Conservation (phyloP, 768 basidiomycete genomes). For the Amanita muscaria region DNA sequence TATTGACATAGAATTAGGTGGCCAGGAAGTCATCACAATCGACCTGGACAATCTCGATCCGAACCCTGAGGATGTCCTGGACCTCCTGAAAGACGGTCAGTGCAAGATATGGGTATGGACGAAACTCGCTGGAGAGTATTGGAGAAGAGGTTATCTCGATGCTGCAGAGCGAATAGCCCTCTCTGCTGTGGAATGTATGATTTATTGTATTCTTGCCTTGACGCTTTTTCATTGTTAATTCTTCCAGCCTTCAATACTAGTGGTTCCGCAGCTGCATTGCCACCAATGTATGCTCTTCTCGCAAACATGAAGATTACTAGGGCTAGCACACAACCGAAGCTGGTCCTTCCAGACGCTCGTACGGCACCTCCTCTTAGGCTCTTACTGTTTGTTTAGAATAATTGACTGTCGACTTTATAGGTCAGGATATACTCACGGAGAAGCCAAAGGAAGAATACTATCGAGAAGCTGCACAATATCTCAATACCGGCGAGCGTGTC, state of each 20-base stretch:
- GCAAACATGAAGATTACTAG: constrained; percentile 80
- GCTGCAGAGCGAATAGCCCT: constrained; percentile 71
- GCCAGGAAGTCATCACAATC: constrained; percentile 82
- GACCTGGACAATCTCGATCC: constrained; percentile 84
- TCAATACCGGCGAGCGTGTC: constrained; percentile 53
- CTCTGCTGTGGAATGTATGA: constrained; percentile 58
- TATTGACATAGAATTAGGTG: constrained; percentile 71
- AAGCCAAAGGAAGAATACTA: constrained; percentile 63
- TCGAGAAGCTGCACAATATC: constrained; percentile 55
- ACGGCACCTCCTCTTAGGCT: constrained; percentile 22
- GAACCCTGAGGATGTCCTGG: constrained; percentile 65
- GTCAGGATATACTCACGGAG: constrained; percentile 54
- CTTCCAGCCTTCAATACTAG: constrained; percentile 42
- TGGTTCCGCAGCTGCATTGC: constrained; percentile 41
- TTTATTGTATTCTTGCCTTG: constrained; percentile 2
- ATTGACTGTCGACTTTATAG: constrained; percentile 29
- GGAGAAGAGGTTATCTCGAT: constrained; percentile 65
- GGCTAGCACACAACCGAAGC: constrained; percentile 78
- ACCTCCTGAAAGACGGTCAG: constrained; percentile 62
- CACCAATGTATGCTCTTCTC: constrained; percentile 71
- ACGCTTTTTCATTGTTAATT: constrained; percentile 12
- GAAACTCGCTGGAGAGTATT: constrained; percentile 80
- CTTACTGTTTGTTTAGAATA: neutral
- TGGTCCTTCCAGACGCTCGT: constrained; percentile 68
- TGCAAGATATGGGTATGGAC: constrained; percentile 74